Conservation (phyloP, 257 asterid genomes). For the Voacanga thouarsii region DNA sequence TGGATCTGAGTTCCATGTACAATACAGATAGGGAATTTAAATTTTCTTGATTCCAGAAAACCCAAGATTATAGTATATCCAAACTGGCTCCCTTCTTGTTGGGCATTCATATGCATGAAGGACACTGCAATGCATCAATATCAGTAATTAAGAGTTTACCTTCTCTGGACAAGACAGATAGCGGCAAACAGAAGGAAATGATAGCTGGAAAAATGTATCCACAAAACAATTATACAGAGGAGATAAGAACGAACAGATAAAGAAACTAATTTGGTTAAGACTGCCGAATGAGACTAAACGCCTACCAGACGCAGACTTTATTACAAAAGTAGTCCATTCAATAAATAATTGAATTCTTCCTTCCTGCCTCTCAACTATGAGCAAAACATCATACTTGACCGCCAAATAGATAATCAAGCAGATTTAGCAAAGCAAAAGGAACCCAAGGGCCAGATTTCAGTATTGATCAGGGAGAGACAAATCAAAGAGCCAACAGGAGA, state of each 20-base stretch:
- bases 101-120: neutral
- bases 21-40: neutral
- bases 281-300: neutral
- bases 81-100: neutral
- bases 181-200: neutral
- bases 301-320: neutral
- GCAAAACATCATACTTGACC: neutral
- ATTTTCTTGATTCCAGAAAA: neutral
- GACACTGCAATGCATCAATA: neutral
- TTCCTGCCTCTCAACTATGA: neutral
- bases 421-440: neutral
- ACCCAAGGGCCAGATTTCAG: neutral
- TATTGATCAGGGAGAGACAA: neutral
- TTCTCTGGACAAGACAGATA: neutral
- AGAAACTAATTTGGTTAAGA: neutral
- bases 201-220: neutral
- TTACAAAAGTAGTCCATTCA: neutral
- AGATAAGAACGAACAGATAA: neutral
- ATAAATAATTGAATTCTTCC: neutral
- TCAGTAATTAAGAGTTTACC: neutral
- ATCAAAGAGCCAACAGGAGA: neutral
- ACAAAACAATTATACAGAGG: neutral
- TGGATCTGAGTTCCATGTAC: neutral
- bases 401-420: neutral
- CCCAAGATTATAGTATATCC: neutral